Evolutionary conservation across 768 basidiomycete genomes (phyloP).

Genomic region (Holtermanniella nyarrowii): DNA sequence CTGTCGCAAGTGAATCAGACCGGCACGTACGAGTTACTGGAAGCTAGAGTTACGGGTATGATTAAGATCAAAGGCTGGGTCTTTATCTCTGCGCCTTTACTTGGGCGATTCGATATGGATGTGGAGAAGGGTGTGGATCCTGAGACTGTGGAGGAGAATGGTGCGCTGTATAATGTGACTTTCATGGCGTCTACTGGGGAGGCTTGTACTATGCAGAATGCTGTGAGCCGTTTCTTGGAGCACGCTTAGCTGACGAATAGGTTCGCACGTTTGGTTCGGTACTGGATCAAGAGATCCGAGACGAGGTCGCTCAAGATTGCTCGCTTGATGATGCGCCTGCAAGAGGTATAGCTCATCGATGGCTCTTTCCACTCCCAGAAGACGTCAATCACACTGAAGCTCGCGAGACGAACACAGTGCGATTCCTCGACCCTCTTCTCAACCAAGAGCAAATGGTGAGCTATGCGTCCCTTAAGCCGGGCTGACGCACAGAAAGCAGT

Average conservation of each 20-base stretch:
- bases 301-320: no score
- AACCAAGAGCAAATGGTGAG: constrained; percentile 37
- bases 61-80: constrained; percentile 30
- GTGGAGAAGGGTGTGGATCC: constrained; percentile 8
- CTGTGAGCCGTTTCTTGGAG: constrained; percentile 13
- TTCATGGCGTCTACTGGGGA: constrained; percentile 17
- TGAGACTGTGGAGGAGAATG: neutral
- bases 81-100: constrained; percentile 16
- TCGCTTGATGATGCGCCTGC: no score
- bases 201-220: constrained; percentile 28
- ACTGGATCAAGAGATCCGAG: constrained; percentile 11
- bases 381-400: neutral
- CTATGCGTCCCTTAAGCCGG: neutral
- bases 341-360: constrained; percentile 7
- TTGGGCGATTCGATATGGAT: constrained; percentile 3
- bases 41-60: constrained; percentile 33
- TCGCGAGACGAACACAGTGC: neutral
- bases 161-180: constrained; percentile 17
- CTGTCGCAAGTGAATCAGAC: constrained; percentile 13
- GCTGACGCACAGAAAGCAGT: constrained; percentile 13
- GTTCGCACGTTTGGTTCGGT: constrained; percentile 2
- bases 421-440: constrained; percentile 26
- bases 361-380: constrained; percentile 30
- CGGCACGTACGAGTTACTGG: constrained; percentile 21
- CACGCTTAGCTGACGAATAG: neutral